Conservation (phyloP, 345 rosid genomes). For the Eucalyptus marginata region DNA sequence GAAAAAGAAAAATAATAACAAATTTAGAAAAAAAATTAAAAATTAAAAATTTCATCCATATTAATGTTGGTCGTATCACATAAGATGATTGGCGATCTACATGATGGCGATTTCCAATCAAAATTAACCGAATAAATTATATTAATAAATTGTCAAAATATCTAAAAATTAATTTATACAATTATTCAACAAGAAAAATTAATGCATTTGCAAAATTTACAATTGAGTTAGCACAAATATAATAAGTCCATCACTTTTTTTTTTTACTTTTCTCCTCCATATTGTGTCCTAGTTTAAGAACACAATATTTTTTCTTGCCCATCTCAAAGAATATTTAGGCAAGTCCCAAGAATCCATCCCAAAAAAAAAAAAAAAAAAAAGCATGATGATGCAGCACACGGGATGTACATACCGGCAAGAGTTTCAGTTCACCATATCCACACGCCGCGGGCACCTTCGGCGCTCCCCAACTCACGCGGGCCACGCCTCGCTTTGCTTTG, state of each 20-base stretch:
- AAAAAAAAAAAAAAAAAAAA: accelerated
- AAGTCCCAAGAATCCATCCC: too few species aligned
- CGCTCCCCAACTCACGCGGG: neutral
- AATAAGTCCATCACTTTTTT: too few species aligned
- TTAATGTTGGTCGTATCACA: accelerated
- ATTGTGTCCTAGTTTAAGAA: neutral
- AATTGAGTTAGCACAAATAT: accelerated
- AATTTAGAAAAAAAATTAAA: too few species aligned
- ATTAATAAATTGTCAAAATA: too few species aligned
- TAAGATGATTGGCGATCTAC: accelerated
- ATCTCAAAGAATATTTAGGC: neutral
- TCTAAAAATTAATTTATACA: too few species aligned
- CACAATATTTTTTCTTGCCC: neutral
- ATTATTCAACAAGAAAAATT: too few species aligned
- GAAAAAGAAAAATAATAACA: too few species aligned
- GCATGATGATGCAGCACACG: neutral
- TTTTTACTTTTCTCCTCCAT: neutral
- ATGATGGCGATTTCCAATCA: accelerated
- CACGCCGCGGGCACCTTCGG: neutral
- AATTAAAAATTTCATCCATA: accelerated
- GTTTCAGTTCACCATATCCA: neutral
- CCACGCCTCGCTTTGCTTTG: neutral
- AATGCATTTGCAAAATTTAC: too few species aligned
- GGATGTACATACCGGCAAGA: neutral
- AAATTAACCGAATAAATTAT: too few species aligned